Conservation (phyloP, 106 monocot species). For the Chionographis japonica region DNA sequence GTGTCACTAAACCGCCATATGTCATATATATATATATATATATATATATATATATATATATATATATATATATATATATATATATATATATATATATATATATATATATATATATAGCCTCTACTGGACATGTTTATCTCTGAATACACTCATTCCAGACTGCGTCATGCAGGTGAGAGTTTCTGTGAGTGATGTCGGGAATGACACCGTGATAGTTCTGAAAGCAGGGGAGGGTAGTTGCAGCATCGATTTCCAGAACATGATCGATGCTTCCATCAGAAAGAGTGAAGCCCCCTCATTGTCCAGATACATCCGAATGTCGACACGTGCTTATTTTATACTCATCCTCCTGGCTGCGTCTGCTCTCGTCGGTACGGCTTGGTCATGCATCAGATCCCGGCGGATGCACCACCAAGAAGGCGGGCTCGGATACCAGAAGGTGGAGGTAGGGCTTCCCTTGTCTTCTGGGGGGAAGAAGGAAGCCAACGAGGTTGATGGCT, state of each 20-base stretch:
- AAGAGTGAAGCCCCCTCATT: slow-evolving; percentile 18
- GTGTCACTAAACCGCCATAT: too few relatives aligned
- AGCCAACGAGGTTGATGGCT: slow-evolving; percentile 29
- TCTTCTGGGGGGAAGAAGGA: slow-evolving; percentile 56
- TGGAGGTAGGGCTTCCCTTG: slow-evolving; percentile 49
- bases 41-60: too few relatives aligned
- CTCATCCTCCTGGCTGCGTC: slow-evolving; percentile 20
- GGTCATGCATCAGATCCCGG: slow-evolving; percentile 29
- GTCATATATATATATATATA: too few relatives aligned
- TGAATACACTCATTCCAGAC: not conserved
- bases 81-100: too few relatives aligned
- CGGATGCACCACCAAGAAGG: slow-evolving; percentile 8
- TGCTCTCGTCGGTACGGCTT: slow-evolving; percentile 17
- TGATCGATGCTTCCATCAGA: slow-evolving; percentile 24
- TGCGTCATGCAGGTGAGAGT: slow-evolving; percentile 56
- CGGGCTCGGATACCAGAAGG: slow-evolving; percentile 33
- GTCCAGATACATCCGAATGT: slow-evolving; percentile 12
- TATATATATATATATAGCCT: too few relatives aligned
- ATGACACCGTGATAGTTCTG: slow-evolving; percentile 38
- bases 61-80: too few relatives aligned
- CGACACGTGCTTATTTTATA: slow-evolving; percentile 10
- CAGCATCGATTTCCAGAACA: slow-evolving; percentile 48
- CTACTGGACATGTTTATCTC: too few relatives aligned
- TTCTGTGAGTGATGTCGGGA: slow-evolving; percentile 29
- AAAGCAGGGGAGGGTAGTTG: slow-evolving; percentile 42